Percentiles rank a stretch among this genome's conserved stretches.
These are phyloP conservation scores for Boletus reticuloceps DNA, from an alignment of 768 basidiomycete species.

Conservation along the genomic window DNA sequence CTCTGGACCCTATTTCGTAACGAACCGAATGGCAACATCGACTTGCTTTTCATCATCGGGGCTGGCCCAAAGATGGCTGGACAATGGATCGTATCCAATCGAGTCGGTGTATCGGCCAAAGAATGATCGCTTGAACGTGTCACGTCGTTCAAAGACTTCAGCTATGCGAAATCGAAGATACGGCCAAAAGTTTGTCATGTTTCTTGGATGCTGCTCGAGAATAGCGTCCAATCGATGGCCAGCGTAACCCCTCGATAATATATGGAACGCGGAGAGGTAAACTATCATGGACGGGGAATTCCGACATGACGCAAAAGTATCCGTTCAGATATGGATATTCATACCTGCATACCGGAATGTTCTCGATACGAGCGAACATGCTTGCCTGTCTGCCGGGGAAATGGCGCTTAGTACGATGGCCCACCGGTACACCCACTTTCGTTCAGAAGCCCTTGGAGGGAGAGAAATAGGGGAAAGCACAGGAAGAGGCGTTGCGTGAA, in stretches of 20 bases:
- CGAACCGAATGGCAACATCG: slow-evolving; percentile 54
- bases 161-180: slow-evolving; percentile 53
- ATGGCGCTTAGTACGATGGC: slow-evolving; percentile 55
- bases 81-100: slow-evolving; percentile 36
- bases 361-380: slow-evolving; percentile 54
- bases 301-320: slow-evolving; percentile 1
- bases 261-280: slow-evolving; percentile 57
- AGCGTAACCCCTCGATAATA: slow-evolving; percentile 44
- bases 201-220: slow-evolving; percentile 37
- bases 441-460: slow-evolving; percentile 58
- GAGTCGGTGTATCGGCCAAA: slow-evolving; percentile 37
- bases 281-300: slow-evolving; percentile 36
- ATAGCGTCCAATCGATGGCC: slow-evolving; percentile 48
- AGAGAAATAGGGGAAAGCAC: slow-evolving; percentile 44
- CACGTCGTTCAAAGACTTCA: slow-evolving; percentile 40
- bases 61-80: slow-evolving; percentile 52
- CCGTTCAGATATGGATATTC: background rate
- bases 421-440: slow-evolving; percentile 52
- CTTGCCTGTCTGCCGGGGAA: slow-evolving; percentile 39
- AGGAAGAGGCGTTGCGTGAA: background rate
- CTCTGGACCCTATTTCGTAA: slow-evolving; percentile 1
- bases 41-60: slow-evolving; percentile 59
- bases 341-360: slow-evolving; percentile 64
- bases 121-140: slow-evolving; percentile 49
- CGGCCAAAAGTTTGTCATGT: slow-evolving; percentile 69